Evolutionary conservation across 2,329 filamentous ascomycete species (phyloP), one percentile per base, ranked within the genome.

Genomic region (Penicillium sp.): DNA sequence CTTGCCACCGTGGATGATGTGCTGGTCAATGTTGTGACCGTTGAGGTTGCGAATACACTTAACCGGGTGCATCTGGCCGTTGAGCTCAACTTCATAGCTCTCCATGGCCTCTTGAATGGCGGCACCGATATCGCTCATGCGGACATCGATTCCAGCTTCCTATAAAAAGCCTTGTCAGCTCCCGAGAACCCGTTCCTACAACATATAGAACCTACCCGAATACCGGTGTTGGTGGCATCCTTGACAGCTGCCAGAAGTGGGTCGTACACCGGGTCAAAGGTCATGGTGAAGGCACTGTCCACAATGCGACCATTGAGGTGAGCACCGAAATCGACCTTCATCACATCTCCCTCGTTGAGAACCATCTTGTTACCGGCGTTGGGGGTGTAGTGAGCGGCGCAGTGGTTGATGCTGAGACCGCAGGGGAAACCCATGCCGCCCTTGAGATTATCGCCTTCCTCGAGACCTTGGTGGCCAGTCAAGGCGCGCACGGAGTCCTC

Each of bases 91-190:
- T 75, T 96, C 91, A 74, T 93, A 94, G 72, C 89, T 92, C 76
- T 96, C 91, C 91, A 96, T 96, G 23, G 88, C 84, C 74, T 96
- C 91, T 74, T 96, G 91, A 63, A 96, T 93, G 15, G 84, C 81
- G 8, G 84, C 88, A 54, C 91, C 90, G 58, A 96, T 89, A 65
- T 96, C 91, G 58, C 88, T 87, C 64, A 97, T 86, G 49, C 92
- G 86, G 40, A 91, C 91, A 68, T 97, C 92, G 65, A 97, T 96
- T 64, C 92, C 92, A 5, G 92, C 91, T 78, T 95, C 89, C 79
- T 85, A 60, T 18, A 48, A n/a, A 9, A 7, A 6, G 12, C n/a
- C 8, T 15, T n/a, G 51, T 61, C 40, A 64, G 52, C 45, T 47
- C 12, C 20, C 41, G 45, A 46, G 41, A 26, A 37, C 15, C 7